Base-by-base conservation (phyloP, 768 basidiomycete species). In the Mrakia frigida region DNA sequence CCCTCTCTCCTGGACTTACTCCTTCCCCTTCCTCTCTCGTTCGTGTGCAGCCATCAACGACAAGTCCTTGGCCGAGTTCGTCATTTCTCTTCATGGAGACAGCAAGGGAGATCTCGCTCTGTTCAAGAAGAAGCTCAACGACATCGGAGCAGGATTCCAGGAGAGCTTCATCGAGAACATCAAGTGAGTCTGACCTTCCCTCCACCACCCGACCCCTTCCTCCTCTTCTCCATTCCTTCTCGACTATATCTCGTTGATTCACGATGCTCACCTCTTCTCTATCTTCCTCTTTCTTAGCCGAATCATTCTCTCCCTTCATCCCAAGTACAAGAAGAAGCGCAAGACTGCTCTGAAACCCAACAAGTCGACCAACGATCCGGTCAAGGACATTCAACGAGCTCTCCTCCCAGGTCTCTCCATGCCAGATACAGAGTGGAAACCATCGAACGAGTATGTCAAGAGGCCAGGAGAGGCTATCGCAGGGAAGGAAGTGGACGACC, bases 61-160 rank as follows among this genome's bases (percentile, higher is more conserved):
- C 87, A 96, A 95, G 82, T 91, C 91, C 3, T 87, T 96, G 67
- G 94, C 97, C 18, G 96, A 98, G 85, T 99, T 95, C 83, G 89
- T 98, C 78, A 94, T 99, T 79, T 85, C 88, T 79, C 88, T 98
- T 75, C 96, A 98, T 84, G 91, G 91, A 79, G 84, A 91, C 80
- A 90, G 91, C 82, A 91, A 90, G 81, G 65, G 60, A 13, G 90
- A 88, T 78, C 86, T 94, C 70, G 85, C 86, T 10, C 88, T 89
- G 67, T 99, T 98, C 88, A 92, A 93, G 85, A 82, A 84, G 68
- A 90, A 92, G 82, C 87, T 98, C 63, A 86, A 87, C 74, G 89
- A 90, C 77, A 86, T 88, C 77, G 93, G 90, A 31, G 92, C 92
- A 28, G 89, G 89, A 79, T 94, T 98, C 81, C 91, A 94, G 5